These are phyloP conservation scores for Argentina anserina DNA, from an alignment of 306 rosid genomes.

Conservation along the genomic window DNA sequence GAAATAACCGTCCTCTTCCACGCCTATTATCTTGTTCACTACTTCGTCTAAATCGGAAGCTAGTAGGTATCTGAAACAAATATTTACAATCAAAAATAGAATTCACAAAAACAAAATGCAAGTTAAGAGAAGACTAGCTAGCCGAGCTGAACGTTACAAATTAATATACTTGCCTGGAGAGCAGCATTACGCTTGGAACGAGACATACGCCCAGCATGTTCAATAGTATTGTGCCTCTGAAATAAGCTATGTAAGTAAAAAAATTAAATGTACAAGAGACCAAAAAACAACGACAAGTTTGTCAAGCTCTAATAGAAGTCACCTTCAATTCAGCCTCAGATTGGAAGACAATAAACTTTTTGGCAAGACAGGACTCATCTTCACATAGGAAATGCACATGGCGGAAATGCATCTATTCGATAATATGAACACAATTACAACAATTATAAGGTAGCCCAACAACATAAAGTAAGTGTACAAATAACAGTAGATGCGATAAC, in stretches of 20 bases:
- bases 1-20: slow-evolving; percentile 60
- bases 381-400: slow-evolving; percentile 89
- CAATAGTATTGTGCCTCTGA: slow-evolving; percentile 80
- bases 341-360: slow-evolving; percentile 81
- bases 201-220: slow-evolving; percentile 96
- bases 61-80: slow-evolving; percentile 74
- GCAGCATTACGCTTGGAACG: slow-evolving; percentile 95
- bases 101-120: slow-evolving; percentile 6
- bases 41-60: slow-evolving; percentile 62
- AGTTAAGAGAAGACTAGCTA: background rate
- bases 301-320: slow-evolving; percentile 19
- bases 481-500: slow-evolving; percentile 23
- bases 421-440: background rate
- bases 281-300: slow-evolving; percentile 12
- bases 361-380: slow-evolving; percentile 86
- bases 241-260: slow-evolving; percentile 17
- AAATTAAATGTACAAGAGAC: background rate
- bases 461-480: background rate
- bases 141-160: slow-evolving; percentile 3
- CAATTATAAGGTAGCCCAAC: background rate
- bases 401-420: slow-evolving; percentile 80
- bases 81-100: background rate
- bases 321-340: slow-evolving; percentile 95
- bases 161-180: slow-evolving; percentile 55
- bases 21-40: slow-evolving; percentile 71